phyloP scores from a whole-genome alignment of 768 basidiomycete species.

The Pleurotus salmoneostramineus region DNA sequence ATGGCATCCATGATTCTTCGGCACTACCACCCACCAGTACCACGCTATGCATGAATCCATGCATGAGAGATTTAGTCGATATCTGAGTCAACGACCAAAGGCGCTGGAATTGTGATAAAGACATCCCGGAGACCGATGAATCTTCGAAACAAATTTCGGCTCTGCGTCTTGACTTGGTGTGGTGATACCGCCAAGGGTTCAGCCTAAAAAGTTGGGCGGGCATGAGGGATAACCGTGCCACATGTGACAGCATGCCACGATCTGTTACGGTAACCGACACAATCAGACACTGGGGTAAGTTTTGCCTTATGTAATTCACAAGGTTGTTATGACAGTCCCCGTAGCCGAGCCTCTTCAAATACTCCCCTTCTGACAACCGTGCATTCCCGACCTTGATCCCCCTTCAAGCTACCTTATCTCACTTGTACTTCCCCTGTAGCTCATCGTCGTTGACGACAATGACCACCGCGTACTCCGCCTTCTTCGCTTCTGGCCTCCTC shows the following conservation, averaged over 20 bases:
- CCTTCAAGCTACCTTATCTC: background rate
- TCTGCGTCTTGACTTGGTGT: background rate
- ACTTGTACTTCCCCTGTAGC: background rate
- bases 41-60: background rate
- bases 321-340: constrained; percentile 4
- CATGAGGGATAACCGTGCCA: background rate
- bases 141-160: background rate
- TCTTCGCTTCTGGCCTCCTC: constrained; percentile 70
- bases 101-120: background rate
- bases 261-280: constrained; percentile 1
- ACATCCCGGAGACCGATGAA: background rate
- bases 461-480: constrained; percentile 53
- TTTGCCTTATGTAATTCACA: constrained; percentile 3
- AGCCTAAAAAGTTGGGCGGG: background rate
- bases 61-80: background rate
- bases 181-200: background rate
- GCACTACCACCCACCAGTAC: background rate
- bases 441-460: constrained; percentile 7
- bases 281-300: background rate
- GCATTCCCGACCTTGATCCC: constrained; percentile 4
- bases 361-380: background rate
- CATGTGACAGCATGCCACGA: background rate
- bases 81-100: background rate
- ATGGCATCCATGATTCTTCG: background rate
- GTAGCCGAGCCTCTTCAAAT: background rate